Evolutionary conservation across 1,284 basidiomycete genomes (phyloP), one percentile per base, ranked within the genome.

Genomic region (Leccinum fallax): DNA sequence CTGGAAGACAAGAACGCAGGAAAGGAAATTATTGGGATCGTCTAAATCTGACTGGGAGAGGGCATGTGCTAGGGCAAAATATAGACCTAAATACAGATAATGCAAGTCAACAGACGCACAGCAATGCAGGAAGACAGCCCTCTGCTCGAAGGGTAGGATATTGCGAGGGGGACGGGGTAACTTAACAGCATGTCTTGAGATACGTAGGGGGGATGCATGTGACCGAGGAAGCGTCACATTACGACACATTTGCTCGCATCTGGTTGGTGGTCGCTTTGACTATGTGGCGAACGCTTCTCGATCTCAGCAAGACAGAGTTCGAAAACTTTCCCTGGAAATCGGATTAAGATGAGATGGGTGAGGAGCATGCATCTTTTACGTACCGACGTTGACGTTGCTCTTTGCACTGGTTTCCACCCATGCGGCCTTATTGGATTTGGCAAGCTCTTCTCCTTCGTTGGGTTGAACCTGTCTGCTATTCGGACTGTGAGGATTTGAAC

Each of bases 381-480:
- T 70, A 95, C 94, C 85, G 67, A 98, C 91, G 77, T 97, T 97
- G 76, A 88, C 78, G 67, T 95, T 94, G 67, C 88, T 85, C 81
- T 94, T 94, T 51, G 95, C 94, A 68, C 92, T 94, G 8, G 93
- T 92, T 77, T 98, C 95, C 60, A 95, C 81, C 79, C 89, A 97
- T 16, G 89, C 89, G 5, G 93, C 89, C 57, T 87, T 84, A 64
- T 90, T 86, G 61, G 81, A 79, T 69, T 85, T 83, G 19, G 94
- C 95, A 56, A 97, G 81, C 57, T 85, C 84, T 73, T 92, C 81
- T 10, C 89, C 95, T 74, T 96, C 93, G 28, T 84, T 80, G 2
- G 81, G 76, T 58, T 87, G 83, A 26, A 97, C 93, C 78, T 94
- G 89, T 75, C 94, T 93, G 71, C 79, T 82, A 62, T 66, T 67